Evolutionary conservation across 2,329 filamentous ascomycete genomes (phyloP), one percentile per base, ranked within the genome.

Genomic region (Aspergillus sp.): DNA sequence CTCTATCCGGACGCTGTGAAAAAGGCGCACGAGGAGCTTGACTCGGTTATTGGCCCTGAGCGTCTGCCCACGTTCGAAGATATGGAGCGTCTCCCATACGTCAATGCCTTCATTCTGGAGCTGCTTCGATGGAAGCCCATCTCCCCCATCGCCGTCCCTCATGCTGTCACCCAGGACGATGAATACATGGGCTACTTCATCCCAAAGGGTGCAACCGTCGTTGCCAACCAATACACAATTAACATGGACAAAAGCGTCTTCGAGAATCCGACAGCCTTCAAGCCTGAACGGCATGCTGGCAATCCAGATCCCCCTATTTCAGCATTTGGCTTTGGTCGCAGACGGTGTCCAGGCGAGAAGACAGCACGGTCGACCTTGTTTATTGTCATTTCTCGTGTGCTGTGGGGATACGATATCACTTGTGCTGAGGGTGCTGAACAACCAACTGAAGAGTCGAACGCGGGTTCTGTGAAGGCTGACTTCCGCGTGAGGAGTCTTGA

Each of bases 181-280:
- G 57, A 60, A 20, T 78, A 74, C 50, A 61, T 69, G 42, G 73
- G 72, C n/a, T 77, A 71, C 53, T 61, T 61, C 19, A 74, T 78
- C 19, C 74, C 75, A 2, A 61, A 66, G 1, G 74, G 69, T 2
- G 74, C 75, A 1, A 71, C 67, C 0, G 58, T 79, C 2, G 53
- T 72, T 0, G 66, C 64, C 3, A 72, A 72, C 51, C 65, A 65
- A 2, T 73, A 65, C 66, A 67, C 67, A 1, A 71, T 73, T 46
- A 68, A 71, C 39, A 57, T 65, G 44, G 68, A 71, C 49, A 61
- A 63, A 15, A 61, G 60, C 15, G 66, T 66, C 45, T 74, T 67
- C 46, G 61, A 61, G 0, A 56, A 68, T 2, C 65, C 70, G 1
- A 59, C 67, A 33, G 51, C 22, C 7, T 72, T 71, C 48, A 51